Conservation (phyloP, 495 filamentous ascomycete species). For the Letharia lupina region DNA sequence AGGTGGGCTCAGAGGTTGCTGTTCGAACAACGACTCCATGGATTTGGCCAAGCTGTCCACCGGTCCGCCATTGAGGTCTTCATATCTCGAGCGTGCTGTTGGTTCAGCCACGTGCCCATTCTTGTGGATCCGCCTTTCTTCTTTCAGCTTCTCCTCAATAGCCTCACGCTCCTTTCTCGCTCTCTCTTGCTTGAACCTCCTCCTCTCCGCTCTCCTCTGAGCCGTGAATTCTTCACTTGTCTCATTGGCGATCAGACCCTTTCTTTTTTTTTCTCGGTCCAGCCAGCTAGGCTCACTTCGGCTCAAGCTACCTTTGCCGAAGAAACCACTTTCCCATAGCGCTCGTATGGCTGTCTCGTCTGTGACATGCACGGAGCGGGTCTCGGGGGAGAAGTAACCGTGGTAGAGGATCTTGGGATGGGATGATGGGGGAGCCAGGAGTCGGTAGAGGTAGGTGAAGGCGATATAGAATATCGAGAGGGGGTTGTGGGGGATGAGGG, state of each 20-base stretch:
- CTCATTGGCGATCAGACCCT: conserved; percentile 50
- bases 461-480: conserved; percentile 73
- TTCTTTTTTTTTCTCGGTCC: conserved; percentile 64
- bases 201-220: conserved; percentile 67
- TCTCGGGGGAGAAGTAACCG: conserved; percentile 68
- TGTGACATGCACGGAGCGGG: conserved; percentile 76
- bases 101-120: background rate
- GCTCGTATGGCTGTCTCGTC: conserved; percentile 64
- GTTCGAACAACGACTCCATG: conserved; percentile 5
- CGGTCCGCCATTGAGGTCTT: conserved; percentile 9
- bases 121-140: conserved; percentile 35
- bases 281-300: conserved; percentile 93
- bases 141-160: conserved; percentile 60
- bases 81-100: conserved; percentile 7
- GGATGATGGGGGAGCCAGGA: conserved; percentile 55
- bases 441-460: conserved; percentile 64
- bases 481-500: conserved; percentile 86
- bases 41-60: conserved; percentile 13
- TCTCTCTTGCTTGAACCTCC: conserved; percentile 77
- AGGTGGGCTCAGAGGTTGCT: conserved; percentile 6
- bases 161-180: conserved; percentile 75
- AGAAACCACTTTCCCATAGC: conserved; percentile 94
- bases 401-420: conserved; percentile 59
- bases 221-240: conserved; percentile 76
- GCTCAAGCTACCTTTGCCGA: conserved; percentile 85